phyloP scores from a whole-genome alignment of 2,329 filamentous ascomycete genomes.

The Beauveria caledonica region DNA sequence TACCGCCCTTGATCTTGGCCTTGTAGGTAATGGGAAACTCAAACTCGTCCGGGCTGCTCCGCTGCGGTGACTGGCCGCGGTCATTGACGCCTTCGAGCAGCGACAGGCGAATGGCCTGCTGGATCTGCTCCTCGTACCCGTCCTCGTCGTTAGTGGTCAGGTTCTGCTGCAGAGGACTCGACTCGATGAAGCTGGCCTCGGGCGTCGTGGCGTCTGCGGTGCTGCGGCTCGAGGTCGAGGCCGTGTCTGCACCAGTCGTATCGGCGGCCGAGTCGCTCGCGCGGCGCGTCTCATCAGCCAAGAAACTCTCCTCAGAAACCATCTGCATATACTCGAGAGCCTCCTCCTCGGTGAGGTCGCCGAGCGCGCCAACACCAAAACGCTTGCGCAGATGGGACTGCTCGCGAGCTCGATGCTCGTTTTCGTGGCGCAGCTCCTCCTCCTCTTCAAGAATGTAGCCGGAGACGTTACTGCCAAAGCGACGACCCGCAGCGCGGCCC shows the following conservation, averaged over 20 bases:
- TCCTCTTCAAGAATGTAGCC: constrained; percentile 84
- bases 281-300: constrained; percentile 46
- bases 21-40: constrained; percentile 39
- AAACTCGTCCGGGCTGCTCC: constrained; percentile 37
- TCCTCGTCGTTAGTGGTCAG: constrained; percentile 31
- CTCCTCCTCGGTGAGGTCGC: constrained; percentile 57
- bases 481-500: constrained; percentile 40
- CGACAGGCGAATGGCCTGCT: constrained; percentile 54
- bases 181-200: constrained; percentile 42
- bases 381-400: constrained; percentile 63
- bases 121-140: constrained; percentile 53
- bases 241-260: constrained; percentile 31
- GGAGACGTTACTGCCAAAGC: constrained; percentile 59
- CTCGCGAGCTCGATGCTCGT: constrained; percentile 58
- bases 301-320: constrained; percentile 49
- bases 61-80: constrained; percentile 34
- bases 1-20: constrained; percentile 33
- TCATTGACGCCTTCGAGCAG: constrained; percentile 48
- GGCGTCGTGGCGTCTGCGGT: constrained; percentile 44
- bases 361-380: constrained; percentile 71
- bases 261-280: constrained; percentile 44
- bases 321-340: constrained; percentile 57
- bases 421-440: constrained; percentile 68
- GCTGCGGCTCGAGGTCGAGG: constrained; percentile 33
- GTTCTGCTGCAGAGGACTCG: constrained; percentile 24